These are phyloP conservation scores for Saprolegnia diclina DNA, from an alignment of 352 stramenopile genomes.

Conservation along the genomic window DNA sequence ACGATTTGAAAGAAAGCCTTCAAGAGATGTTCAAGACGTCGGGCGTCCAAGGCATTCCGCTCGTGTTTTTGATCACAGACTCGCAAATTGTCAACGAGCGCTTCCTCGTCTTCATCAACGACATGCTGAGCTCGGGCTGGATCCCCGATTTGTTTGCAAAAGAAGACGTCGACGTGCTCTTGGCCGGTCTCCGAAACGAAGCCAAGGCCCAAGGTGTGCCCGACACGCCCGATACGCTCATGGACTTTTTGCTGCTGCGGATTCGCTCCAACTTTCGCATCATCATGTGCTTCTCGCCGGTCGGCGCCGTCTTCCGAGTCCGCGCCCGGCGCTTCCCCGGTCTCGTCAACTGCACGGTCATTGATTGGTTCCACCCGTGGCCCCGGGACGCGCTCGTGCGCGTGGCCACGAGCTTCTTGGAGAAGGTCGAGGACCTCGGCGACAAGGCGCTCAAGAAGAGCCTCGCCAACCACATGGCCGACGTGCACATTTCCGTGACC, in stretches of 20 bases:
- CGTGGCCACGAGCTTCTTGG: constrained; percentile 93
- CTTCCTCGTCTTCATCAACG: constrained; percentile 99
- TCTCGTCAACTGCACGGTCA: constrained; percentile 96
- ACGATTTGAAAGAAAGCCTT: constrained; percentile 96
- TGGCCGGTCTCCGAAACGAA: constrained; percentile 89
- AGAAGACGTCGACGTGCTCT: constrained; percentile 93
- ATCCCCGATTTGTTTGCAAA: constrained; percentile 96
- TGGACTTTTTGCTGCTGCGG: constrained; percentile 95
- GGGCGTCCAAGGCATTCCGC: constrained; percentile 90
- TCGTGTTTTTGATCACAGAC: constrained; percentile 98
- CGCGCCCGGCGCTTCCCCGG: constrained; percentile 94
- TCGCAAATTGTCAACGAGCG: constrained; percentile 97
- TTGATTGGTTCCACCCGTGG: constrained; percentile 98
- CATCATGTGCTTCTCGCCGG: constrained; percentile 96
- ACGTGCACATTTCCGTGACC: constrained; percentile 96
- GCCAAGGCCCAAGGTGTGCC: constrained; percentile 92
- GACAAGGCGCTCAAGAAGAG: constrained; percentile 77
- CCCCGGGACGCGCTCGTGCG: constrained; percentile 94
- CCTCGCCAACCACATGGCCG: constrained; percentile 95
- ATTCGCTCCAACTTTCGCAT: constrained; percentile 94
- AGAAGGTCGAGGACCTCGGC: constrained; percentile 92
- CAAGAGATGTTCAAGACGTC: constrained; percentile 95
- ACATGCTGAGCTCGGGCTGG: constrained; percentile 94
- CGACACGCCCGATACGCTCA: constrained; percentile 90
- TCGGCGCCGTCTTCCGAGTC: constrained; percentile 95